A percentile compares a stretch with the other conserved stretches of the same genome.
Evolutionary conservation across 2,329 filamentous ascomycete genomes (phyloP).

Genomic region (Aspergillus vadensis): DNA sequence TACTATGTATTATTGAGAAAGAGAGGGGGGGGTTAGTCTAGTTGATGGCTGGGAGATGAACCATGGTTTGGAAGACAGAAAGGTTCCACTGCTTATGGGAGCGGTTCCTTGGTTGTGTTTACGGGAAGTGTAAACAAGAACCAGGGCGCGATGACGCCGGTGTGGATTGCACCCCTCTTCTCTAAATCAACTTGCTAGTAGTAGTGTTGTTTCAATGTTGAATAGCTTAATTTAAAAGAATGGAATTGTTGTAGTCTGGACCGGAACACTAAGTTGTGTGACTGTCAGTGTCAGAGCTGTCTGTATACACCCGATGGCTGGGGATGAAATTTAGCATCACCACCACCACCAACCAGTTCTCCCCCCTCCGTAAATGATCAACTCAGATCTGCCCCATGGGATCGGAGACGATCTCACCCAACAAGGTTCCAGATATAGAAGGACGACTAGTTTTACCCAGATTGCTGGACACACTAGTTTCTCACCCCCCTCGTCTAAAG

Average conservation of each 20-base stretch:
- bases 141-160: neutral
- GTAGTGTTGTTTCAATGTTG: neutral
- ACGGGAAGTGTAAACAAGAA: slow-evolving; percentile 2
- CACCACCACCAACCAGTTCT: neutral
- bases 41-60: neutral
- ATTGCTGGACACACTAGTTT: neutral
- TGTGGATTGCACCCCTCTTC: neutral
- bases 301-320: neutral
- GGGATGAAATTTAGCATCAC: neutral
- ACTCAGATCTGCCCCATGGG: slow-evolving; percentile 7
- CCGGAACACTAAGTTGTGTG: neutral
- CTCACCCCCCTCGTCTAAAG: neutral
- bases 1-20: no score
- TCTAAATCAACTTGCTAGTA: neutral
- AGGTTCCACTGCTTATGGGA: slow-evolving; percentile 1
- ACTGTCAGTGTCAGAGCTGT: neutral
- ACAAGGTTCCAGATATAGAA: neutral
- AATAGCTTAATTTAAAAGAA: neutral
- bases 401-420: neutral
- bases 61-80: slow-evolving; percentile 1
- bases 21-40: neutral
- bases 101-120: slow-evolving; percentile 5
- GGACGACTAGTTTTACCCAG: neutral
- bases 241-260: neutral
- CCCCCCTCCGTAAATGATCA: neutral